Evolutionary conservation across 2,329 filamentous ascomycete species (phyloP).

Genomic region (Hypoxylon sp.): DNA sequence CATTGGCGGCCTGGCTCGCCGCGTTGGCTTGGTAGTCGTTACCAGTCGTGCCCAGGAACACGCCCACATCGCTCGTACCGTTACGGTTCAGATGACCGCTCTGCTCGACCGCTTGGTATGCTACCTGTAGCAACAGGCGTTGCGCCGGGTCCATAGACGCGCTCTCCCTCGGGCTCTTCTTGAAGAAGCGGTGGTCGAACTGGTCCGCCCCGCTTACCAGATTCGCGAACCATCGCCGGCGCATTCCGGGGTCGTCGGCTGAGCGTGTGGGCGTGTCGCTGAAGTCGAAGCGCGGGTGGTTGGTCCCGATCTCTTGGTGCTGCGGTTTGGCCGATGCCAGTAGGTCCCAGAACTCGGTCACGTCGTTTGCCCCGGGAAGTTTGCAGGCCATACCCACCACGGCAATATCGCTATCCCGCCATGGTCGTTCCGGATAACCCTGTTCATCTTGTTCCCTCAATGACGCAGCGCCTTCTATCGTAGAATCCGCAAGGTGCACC

Average conservation of each 20-base stretch:
- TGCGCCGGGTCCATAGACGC: conserved; percentile 56
- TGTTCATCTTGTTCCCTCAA: conserved; percentile 5
- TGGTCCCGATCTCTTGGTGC: conserved; percentile 27
- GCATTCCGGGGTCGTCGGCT: conserved; percentile 23
- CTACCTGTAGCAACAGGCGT: conserved; percentile 54
- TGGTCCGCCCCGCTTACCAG: conserved; percentile 46
- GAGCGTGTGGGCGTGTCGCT: conserved; percentile 23
- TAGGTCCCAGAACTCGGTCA: conserved; percentile 45
- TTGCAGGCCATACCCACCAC: conserved; percentile 57
- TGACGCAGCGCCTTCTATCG: neutral
- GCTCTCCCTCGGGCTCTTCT: conserved; percentile 49
- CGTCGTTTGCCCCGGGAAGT: conserved; percentile 51
- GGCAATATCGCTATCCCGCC: conserved; percentile 53
- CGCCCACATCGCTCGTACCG: conserved; percentile 50
- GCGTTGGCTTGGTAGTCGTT: conserved; percentile 45
- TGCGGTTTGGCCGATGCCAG: conserved; percentile 34
- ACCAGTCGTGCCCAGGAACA: conserved; percentile 12
- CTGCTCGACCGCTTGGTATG: conserved; percentile 55
- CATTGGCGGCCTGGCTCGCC: conserved; percentile 30
- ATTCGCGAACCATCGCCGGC: conserved; percentile 45
- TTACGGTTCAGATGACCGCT: conserved; percentile 48
- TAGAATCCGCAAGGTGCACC: conserved; percentile 12
- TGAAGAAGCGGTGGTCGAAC: conserved; percentile 50
- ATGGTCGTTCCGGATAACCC: conserved; percentile 12
- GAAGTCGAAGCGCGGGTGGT: conserved; percentile 21